Base-by-base conservation (phyloP, 73 alveolate genomes). In the Urostyla sp. region DNA sequence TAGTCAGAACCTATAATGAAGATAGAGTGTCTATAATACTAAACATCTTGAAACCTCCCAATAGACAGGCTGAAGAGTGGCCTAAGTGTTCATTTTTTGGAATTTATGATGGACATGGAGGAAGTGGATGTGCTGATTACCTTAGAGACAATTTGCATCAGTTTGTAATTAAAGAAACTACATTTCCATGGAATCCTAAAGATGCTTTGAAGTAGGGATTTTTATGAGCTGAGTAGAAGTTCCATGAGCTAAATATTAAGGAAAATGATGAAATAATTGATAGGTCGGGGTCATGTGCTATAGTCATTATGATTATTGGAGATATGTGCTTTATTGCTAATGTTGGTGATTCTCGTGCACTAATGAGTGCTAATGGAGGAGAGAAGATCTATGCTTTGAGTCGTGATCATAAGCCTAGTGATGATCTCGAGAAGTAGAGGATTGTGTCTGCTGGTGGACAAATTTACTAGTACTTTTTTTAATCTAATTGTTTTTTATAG, bases 101-200 rank as follows among this genome's bases (percentile, higher is more conserved):
- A 7, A 94, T 96, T 34, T 96, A 96, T 72, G 99, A 96, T 87
- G 99, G 99, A 0, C 99, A 96, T 80, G 99, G 99, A 0, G 99
- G 99, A 0, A 63, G 90, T 21, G 91, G 86, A 15, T 95, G 98
- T 66, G 96, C 98, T 30, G 99, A 96, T 75, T 96, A 84, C 76
- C 92, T 96, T 31, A 80, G 99, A 60, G 99, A 96, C 80, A 95
- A 95, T 92, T 87, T 96, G 43, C 99, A 96, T 84, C 61, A 94
- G 87, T 93, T 78, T 72, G 94, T 96, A 37, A 91, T 96, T 38
- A 93, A 80, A 78, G 99, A 95, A 67, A 77, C 91, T 43, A 73
- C 90, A 37, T 96, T 96, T 82, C 99, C 99, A 18, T 69, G 92
- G 78, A 92, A 96, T 78, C 99, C 99, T 0, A 89, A 87, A 74